Evolutionary conservation across 164 flowering plant species (phyloP), one percentile per base, ranked within the genome.

Genomic region (Stephania japonica): DNA sequence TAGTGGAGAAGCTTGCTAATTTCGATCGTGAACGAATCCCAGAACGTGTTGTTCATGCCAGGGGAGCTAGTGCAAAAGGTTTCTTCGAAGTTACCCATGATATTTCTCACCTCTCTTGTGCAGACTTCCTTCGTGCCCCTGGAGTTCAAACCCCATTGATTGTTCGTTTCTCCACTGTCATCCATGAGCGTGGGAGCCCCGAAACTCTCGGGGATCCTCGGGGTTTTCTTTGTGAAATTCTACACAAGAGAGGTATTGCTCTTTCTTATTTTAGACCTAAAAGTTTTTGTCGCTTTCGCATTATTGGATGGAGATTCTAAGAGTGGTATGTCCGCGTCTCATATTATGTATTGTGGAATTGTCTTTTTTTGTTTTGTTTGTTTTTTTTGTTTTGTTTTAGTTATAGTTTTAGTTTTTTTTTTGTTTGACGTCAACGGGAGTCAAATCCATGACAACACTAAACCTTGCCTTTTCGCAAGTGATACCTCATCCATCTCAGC

Each of bases 1-100:
- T 95, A 81, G 83, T 95, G 67, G 99, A 95, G 82, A 95, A 95
- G 72, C 86, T 95, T 81, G 99, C 99, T 62, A 86, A 90, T 65
- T 95, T 93, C 75, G 93, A 87, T 64, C 80, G 99, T 68, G 99
- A 95, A 77, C 76, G 99, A 26, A 95, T 91, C 72, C 99, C 99
- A 38, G 99, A 95, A 80, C 97, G 99, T 79, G 95, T 95, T 82
- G 99, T 95, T 77, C 99, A 95, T 84, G 99, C 99, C 72, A 88
- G 99, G 83, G 99, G 99, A 80, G 97, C 97, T 62, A 95, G 98
- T 88, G 99, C 98, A 50, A 95, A 95, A 84, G 99, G 99, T 0
- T 95, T 95, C 80, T 95, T 95, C 82, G 99, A 95, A 83, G 98
- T 90, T 75, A 95, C 99, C 43, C 98, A 92, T 80, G 98, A 95